phyloP scores from a whole-genome alignment of 179 eudicot genomes.

The Corrigiola litoralis region DNA sequence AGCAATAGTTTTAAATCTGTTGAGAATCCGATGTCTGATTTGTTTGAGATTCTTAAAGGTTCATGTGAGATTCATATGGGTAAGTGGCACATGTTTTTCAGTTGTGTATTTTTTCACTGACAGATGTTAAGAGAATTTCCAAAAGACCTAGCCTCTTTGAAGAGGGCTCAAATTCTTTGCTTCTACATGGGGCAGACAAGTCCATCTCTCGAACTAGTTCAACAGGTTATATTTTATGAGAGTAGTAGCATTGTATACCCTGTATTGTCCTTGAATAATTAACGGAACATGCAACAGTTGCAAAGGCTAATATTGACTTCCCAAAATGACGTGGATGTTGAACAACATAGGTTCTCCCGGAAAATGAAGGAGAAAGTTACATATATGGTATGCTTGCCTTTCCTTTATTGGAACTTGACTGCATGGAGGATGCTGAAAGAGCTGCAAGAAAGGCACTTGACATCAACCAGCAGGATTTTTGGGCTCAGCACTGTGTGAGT shows the following conservation, averaged over 20 bases:
- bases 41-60: no score
- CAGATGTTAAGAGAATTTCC: slow-evolving; percentile 77
- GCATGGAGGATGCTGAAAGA: slow-evolving; percentile 67
- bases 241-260: background rate
- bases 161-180: slow-evolving; percentile 79
- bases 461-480: slow-evolving; percentile 64
- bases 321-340: background rate
- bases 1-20: background rate
- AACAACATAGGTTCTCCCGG: slow-evolving; percentile 53
- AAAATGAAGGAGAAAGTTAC: slow-evolving; percentile 53
- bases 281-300: background rate
- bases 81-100: background rate
- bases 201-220: slow-evolving; percentile 58
- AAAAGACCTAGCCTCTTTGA: slow-evolving; percentile 67
- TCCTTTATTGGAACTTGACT: slow-evolving; percentile 83
- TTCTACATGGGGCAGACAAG: slow-evolving; percentile 85
- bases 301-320: background rate
- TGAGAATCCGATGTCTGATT: no score
- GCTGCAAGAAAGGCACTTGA: slow-evolving; percentile 76
- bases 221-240: slow-evolving; percentile 51
- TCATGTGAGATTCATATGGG: background rate
- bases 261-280: background rate
- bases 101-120: slow-evolving; percentile 8
- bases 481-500: slow-evolving; percentile 97
- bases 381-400: slow-evolving; percentile 91